Base-by-base conservation (phyloP, 805 yeast species). In the Yarrowia sp. region DNA sequence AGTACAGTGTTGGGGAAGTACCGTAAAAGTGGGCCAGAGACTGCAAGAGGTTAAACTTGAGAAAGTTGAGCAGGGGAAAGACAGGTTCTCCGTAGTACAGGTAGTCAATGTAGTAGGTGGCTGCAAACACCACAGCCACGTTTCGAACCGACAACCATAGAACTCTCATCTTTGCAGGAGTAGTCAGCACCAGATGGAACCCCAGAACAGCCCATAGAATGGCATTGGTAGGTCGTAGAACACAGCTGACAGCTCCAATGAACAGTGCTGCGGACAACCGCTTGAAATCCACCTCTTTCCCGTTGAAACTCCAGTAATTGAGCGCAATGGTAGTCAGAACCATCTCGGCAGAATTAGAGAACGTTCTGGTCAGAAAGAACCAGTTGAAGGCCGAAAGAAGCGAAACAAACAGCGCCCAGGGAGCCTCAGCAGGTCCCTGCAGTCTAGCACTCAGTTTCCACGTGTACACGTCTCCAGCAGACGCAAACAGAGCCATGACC, bases 1-100 rank as follows among this genome's bases (percentile, higher is more conserved):
- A 95, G 77, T 92, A 95, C 72, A 88, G 89, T 86, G 91, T 82
- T 17, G 96, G 88, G 17, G 95, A 86, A 0, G 80, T 77, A 0
- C 99, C 99, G 75, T 95, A 95, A 71, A 92, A 92, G 4, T 84
- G 79, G 3, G 96, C 87, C 17, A 90, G 77, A 18, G 89, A 85
- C 48, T 85, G 84, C 13, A 87, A 74, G n/a, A 88, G 82, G 72
- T 92, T 92, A 78, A 92, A 92, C 71, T 87, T 84, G 64, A 90
- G 68, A 71, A 92, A 92, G 68, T 86, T 85, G 72, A 81, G 76
- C 0, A 87, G 68, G 2, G 98, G 97, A 47, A 89, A 78, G 0
- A 83, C 81, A 66, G 80, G 69, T 41, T 61, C 67, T 6, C 69
- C 71, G 72, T 90, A 92, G 72, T 86, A 90, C 66, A 72, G 73